A percentile compares a stretch with the other conserved stretches of the same genome.
Evolutionary conservation across 768 basidiomycete species (phyloP).

Genomic region (Tulasnella sp.): DNA sequence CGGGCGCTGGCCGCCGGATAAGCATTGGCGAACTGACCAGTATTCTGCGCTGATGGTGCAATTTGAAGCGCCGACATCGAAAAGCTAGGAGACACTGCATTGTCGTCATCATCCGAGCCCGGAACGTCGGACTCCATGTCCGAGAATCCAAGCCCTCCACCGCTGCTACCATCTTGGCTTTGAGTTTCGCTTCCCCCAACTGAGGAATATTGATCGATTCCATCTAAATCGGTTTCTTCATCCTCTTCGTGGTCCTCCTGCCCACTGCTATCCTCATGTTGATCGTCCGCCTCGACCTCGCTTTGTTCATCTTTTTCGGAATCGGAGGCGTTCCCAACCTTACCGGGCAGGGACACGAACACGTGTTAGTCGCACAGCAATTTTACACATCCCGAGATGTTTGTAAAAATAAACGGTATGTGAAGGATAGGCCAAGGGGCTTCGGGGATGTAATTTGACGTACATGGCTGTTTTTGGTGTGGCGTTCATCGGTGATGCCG

Average conservation of each 20-base stretch:
- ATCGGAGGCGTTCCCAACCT: background rate
- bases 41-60: background rate
- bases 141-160: background rate
- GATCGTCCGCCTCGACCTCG: slow-evolving; percentile 29
- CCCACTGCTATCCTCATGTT: slow-evolving; percentile 42
- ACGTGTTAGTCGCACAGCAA: background rate
- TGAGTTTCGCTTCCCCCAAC: slow-evolving; percentile 24
- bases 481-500: background rate
- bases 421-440: background rate
- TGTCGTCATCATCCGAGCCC: slow-evolving; percentile 29
- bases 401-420: background rate
- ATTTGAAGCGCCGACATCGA: background rate
- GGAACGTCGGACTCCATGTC: slow-evolving; percentile 20
- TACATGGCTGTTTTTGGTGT: no score
- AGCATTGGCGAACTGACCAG: background rate
- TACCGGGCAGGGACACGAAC: background rate
- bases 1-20: background rate
- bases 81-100: slow-evolving; percentile 24
- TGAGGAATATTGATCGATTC: slow-evolving; percentile 38
- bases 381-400: background rate
- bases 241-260: slow-evolving; percentile 34
- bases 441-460: background rate
- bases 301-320: slow-evolving; percentile 20
- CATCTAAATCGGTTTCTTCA: slow-evolving; percentile 18
- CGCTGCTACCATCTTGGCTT: background rate